Evolutionary conservation across 176 grass and related monocot genomes (phyloP).

Genomic region (Phoenix roebelenii): DNA sequence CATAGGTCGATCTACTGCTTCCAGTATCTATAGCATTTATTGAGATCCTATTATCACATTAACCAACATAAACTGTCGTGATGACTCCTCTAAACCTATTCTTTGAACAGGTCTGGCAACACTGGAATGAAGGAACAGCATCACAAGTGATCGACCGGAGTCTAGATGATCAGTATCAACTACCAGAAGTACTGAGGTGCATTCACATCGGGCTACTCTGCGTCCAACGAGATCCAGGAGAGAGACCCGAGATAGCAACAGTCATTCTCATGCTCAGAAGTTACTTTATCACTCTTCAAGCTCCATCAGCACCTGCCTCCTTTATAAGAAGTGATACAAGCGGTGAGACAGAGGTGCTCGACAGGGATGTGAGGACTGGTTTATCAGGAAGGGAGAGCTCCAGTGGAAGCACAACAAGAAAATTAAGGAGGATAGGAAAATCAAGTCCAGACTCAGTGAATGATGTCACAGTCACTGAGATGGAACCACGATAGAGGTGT

Average conservation of each 20-base stretch:
- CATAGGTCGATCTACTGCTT: too few relatives aligned
- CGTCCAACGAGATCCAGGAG: conserved; percentile 26
- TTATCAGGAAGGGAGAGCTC: too few relatives aligned
- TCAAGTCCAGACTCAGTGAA: too few relatives aligned
- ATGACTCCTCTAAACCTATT: background rate
- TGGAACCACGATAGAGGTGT: too few relatives aligned
- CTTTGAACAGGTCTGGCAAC: conserved; percentile 14
- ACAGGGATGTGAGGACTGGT: too few relatives aligned
- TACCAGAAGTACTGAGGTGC: conserved; percentile 26
- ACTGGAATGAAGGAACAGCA: conserved; percentile 21
- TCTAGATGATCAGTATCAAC: background rate
- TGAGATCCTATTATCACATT: too few relatives aligned
- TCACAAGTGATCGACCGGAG: conserved; percentile 10
- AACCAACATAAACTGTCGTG: too few relatives aligned
- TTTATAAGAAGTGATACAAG: background rate
- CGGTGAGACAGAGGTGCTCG: background rate
- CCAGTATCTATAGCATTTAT: background rate
- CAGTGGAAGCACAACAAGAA: too few relatives aligned
- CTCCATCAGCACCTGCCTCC: conserved; percentile 25
- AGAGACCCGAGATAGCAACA: conserved; percentile 30
- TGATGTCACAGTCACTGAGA: too few relatives aligned
- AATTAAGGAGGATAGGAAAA: too few relatives aligned
- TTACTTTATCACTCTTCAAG: conserved; percentile 25
- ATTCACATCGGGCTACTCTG: conserved; percentile 40
- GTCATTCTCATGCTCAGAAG: conserved; percentile 43